Conservation (phyloP, 2,329 filamentous ascomycete species). For the Arthrinium puccinioides region DNA sequence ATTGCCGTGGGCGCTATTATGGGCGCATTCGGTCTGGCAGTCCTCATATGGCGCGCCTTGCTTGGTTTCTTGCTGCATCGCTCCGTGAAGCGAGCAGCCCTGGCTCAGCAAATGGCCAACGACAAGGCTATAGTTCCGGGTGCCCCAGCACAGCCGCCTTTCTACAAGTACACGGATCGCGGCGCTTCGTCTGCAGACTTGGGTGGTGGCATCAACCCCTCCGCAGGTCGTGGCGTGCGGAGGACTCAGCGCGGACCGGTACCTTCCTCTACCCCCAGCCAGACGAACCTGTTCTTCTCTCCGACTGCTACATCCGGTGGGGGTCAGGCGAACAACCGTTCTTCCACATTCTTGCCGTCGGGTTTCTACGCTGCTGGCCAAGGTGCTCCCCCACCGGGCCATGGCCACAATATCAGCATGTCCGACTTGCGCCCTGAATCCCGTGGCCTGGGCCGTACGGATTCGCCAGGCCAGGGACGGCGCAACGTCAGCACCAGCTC, state of each 20-base stretch:
- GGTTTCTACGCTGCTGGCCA: conserved; percentile 80
- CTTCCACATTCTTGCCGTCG: conserved; percentile 77
- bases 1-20: conserved; percentile 88
- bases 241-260: conserved; percentile 44
- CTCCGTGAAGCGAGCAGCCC: conserved; percentile 79
- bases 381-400: conserved; percentile 38
- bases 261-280: conserved; percentile 50
- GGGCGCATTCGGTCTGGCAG: conserved; percentile 71
- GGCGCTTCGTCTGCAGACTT: conserved; percentile 48
- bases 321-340: conserved; percentile 50
- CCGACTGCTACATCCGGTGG: conserved; percentile 67
- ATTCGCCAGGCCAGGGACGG: conserved; percentile 46
- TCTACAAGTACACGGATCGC: conserved; percentile 59
- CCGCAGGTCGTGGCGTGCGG: conserved; percentile 41
- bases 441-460: conserved; percentile 44
- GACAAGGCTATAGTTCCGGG: conserved; percentile 59
- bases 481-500: conserved; percentile 55
- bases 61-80: conserved; percentile 89
- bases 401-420: conserved; percentile 50
- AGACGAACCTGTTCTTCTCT: conserved; percentile 84
- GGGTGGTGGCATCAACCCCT: conserved; percentile 26
- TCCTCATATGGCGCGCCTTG: conserved; percentile 81
- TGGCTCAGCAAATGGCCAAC: conserved; percentile 62
- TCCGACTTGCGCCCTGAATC: conserved; percentile 51
- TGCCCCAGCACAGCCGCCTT: conserved; percentile 39